Base-by-base conservation (phyloP, 768 basidiomycete species). In the Mycena sanguinolenta region DNA sequence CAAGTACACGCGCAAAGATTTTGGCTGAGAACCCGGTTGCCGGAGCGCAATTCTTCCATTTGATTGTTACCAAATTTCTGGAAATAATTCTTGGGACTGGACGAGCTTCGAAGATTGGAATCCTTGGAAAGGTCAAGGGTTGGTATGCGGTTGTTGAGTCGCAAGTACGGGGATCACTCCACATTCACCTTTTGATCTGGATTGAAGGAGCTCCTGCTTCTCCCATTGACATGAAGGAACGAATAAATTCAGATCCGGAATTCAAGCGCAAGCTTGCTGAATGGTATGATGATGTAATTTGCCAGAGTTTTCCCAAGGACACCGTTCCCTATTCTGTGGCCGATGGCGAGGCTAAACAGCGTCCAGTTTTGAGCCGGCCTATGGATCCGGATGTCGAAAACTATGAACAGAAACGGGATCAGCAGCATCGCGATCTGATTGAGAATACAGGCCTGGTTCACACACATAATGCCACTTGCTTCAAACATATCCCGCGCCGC, bases 1-100 rank as follows among this genome's bases (percentile, higher is more conserved):
- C 25, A 21, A 53, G 57, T 52, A 58, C 21, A 6, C 59, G 70
- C 13, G 50, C 64, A 8, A 50, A 27, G n/a, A 10, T 30, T 21
- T 1, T 65, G 6, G 68, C 59, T 8, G 49, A 52, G 39, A 69
- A 69, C 36, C 62, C 61, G 16, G 62, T 70, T 19, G 69, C 63
- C 7, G 64, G 55, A 4, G 80, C 82, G 5, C 74, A 78, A 50
- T 83, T 80, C 63, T 83, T 81, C 65, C 71, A 81, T 58, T 75
- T 80, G 46, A 67, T 76, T 27, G 73, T 80, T 9, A 42, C 46
- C 0, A 65, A 69, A 0, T 73, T 82, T 13, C 30, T 82, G 3
- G 38, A 73, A 0, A 75, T 57, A 7, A 46, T 83, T 0, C 73
- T 82, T 14, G 65, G 72, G 0, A 68, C 79, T 27, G 34, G 38